Conservation (phyloP, 768 basidiomycete genomes). For the Obba rivulosa region DNA sequence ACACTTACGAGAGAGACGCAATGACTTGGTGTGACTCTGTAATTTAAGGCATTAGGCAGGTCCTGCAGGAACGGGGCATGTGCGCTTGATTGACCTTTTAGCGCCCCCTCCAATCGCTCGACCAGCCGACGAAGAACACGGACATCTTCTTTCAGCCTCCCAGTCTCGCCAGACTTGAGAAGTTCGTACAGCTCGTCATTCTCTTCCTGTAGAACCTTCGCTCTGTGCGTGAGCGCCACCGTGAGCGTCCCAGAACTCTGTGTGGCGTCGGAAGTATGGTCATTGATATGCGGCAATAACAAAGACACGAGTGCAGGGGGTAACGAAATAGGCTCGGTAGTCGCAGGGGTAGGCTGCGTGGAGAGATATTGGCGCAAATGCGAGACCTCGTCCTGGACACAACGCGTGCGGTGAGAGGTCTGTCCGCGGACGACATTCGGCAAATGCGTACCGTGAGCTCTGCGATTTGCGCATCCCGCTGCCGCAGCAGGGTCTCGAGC, state of each 20-base stretch:
- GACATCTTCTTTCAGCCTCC: slow-evolving; percentile 78
- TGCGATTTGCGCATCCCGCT: slow-evolving; percentile 66
- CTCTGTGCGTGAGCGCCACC: slow-evolving; percentile 71
- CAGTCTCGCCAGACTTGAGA: slow-evolving; percentile 69
- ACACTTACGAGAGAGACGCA: slow-evolving; percentile 62
- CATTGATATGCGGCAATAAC: slow-evolving; percentile 60
- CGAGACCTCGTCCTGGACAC: slow-evolving; percentile 62
- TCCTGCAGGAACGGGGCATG: background rate
- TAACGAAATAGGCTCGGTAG: slow-evolving; percentile 59
- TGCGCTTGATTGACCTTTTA: slow-evolving; percentile 52
- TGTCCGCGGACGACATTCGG: slow-evolving; percentile 5
- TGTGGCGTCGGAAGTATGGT: slow-evolving; percentile 26
- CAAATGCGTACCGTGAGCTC: slow-evolving; percentile 59
- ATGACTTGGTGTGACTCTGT: slow-evolving; percentile 78
- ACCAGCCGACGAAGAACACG: slow-evolving; percentile 63
- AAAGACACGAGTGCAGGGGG: slow-evolving; percentile 68
- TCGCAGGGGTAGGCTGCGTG: slow-evolving; percentile 53
- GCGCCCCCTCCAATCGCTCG: slow-evolving; percentile 63
- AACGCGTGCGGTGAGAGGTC: slow-evolving; percentile 17
- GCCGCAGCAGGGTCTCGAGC: slow-evolving; percentile 72
- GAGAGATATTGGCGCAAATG: slow-evolving; percentile 61
- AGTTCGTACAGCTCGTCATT: slow-evolving; percentile 83
- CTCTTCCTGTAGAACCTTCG: slow-evolving; percentile 72
- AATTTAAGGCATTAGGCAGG: slow-evolving; percentile 5
- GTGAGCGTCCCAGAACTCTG: slow-evolving; percentile 46